These are phyloP conservation scores for Agaricus subrufescens DNA, from an alignment of 768 basidiomycete genomes.

Conservation along the genomic window DNA sequence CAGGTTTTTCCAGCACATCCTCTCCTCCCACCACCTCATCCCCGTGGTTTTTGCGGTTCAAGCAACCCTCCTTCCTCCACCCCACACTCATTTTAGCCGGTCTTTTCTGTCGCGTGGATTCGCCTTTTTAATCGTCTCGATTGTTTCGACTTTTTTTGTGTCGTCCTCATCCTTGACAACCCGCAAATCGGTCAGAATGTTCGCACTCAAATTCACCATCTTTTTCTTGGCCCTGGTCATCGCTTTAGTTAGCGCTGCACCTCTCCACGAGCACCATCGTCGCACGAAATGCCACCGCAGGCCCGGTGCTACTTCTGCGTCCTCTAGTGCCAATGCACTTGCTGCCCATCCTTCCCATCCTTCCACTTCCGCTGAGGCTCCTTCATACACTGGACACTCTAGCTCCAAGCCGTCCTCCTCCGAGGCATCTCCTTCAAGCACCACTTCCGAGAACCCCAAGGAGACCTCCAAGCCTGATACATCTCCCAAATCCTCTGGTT, in stretches of 20 bases:
- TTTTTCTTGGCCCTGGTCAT: constrained; percentile 20
- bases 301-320: background rate
- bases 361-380: background rate
- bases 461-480: constrained; percentile 6
- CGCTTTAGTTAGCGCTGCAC: constrained; percentile 18
- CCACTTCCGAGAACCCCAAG: background rate
- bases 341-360: background rate
- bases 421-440: too few relatives aligned
- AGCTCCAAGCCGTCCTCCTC: background rate
- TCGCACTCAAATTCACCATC: constrained; percentile 16
- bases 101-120: constrained; percentile 12
- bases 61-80: constrained; percentile 12
- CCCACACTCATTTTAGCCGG: constrained; percentile 14
- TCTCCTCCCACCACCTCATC: constrained; percentile 6
- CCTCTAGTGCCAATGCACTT: background rate
- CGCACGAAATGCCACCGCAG: constrained; percentile 9
- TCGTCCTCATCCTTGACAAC: background rate
- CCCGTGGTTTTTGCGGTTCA: constrained; percentile 6
- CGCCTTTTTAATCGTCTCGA: constrained; percentile 1
- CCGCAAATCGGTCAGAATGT: constrained; percentile 13
- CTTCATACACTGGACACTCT: background rate
- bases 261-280: constrained; percentile 15
- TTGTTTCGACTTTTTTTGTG: background rate
- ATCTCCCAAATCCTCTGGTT: constrained; percentile 13
- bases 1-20: constrained; percentile 5